These are phyloP conservation scores for Naganishia kalamii DNA, from an alignment of 768 basidiomycete genomes.

Conservation along the genomic window DNA sequence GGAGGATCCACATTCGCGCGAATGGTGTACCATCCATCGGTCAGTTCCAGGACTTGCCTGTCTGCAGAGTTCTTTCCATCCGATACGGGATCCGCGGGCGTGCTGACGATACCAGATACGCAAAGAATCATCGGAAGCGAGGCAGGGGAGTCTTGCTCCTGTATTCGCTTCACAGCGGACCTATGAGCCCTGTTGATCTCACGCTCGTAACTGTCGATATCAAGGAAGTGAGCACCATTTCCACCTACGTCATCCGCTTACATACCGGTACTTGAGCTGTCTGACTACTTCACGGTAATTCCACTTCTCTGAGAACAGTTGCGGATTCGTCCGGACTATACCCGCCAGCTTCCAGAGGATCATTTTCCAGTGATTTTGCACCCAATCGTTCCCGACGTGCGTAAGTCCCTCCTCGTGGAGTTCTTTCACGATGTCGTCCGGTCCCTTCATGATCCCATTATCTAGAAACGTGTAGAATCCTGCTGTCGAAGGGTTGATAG, in stretches of 20 bases:
- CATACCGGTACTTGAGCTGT: constrained; percentile 79
- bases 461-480: constrained; percentile 30
- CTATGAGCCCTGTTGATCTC: constrained; percentile 72
- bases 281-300: constrained; percentile 71
- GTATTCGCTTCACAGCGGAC: constrained; percentile 71
- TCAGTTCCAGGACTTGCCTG: constrained; percentile 72
- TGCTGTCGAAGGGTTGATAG: constrained; percentile 30
- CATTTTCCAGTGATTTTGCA: constrained; percentile 82
- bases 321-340: constrained; percentile 68
- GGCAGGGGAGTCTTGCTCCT: constrained; percentile 74
- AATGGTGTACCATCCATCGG: constrained; percentile 93
- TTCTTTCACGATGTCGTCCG: constrained; percentile 23
- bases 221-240: background rate
- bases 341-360: constrained; percentile 94
- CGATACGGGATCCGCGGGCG: background rate
- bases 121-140: constrained; percentile 76
- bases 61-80: constrained; percentile 23
- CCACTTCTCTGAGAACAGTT: constrained; percentile 61
- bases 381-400: constrained; percentile 71
- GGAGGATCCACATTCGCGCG: constrained; percentile 68
- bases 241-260: background rate
- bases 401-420: constrained; percentile 49
- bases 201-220: constrained; percentile 66
- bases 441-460: constrained; percentile 19
- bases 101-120: constrained; percentile 59